phyloP scores from a whole-genome alignment of 352 stramenopile species.

The Globisporangium irregulare region DNA sequence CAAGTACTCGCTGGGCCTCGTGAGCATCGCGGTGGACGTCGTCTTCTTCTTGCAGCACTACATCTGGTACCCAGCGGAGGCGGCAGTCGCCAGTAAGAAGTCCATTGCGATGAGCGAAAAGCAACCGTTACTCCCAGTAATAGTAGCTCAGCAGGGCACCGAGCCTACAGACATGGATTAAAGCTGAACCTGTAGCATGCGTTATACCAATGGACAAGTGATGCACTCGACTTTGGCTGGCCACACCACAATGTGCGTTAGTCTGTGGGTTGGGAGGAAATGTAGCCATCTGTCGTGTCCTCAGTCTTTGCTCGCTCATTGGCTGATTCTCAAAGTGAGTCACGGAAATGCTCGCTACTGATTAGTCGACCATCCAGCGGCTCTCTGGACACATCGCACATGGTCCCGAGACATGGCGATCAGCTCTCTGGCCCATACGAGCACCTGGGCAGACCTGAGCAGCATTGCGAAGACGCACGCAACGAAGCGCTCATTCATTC shows the following conservation, averaged over 20 bases:
- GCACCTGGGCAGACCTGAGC: not conserved
- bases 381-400: not conserved
- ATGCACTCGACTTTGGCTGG: too few species aligned
- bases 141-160: not conserved
- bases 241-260: too few species aligned
- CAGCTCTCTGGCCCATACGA: not conserved
- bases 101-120: not conserved
- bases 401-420: not conserved
- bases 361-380: not conserved
- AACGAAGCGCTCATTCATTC: not conserved
- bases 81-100: constrained; percentile 20
- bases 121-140: not conserved
- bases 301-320: not conserved
- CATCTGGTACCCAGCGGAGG: constrained; percentile 75
- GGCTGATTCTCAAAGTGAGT: not conserved
- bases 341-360: not conserved
- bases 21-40: constrained; percentile 96
- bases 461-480: not conserved
- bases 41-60: constrained; percentile 98
- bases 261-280: too few species aligned
- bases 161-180: not conserved
- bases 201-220: not conserved
- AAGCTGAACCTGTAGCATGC: not conserved
- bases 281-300: not conserved
- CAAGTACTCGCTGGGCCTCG: constrained; percentile 94